Conservation (phyloP, 768 basidiomycete species). For the Porphyrellus cyaneotinctus region DNA sequence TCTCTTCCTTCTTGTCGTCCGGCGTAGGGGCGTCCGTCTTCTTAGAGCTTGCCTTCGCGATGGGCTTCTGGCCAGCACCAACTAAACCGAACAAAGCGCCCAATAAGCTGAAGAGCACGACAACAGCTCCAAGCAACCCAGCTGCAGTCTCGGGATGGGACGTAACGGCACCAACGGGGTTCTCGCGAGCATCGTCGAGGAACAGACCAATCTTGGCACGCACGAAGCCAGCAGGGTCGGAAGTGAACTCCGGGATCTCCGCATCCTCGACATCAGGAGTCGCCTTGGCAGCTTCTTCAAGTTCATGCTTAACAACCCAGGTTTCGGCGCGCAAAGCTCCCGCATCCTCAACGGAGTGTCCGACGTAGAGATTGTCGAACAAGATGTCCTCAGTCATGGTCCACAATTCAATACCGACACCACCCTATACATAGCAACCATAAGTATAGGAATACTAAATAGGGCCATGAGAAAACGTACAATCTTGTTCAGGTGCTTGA, state of each 20-base stretch:
- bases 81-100: slow-evolving; percentile 76
- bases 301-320: slow-evolving; percentile 84
- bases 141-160: slow-evolving; percentile 84
- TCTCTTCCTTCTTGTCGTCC: slow-evolving; percentile 64
- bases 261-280: slow-evolving; percentile 46
- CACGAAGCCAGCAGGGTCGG: slow-evolving; percentile 76
- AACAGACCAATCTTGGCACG: slow-evolving; percentile 77
- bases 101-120: slow-evolving; percentile 84
- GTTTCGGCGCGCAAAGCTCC: slow-evolving; percentile 79
- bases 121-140: slow-evolving; percentile 64
- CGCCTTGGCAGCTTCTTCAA: slow-evolving; percentile 57
- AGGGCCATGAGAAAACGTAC: slow-evolving; percentile 38
- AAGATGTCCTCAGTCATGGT: slow-evolving; percentile 97
- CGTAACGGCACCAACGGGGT: slow-evolving; percentile 82
- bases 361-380: slow-evolving; percentile 92
- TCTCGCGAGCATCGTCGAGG: slow-evolving; percentile 67
- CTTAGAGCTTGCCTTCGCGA: slow-evolving; percentile 66
- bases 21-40: slow-evolving; percentile 66
- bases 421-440: slow-evolving; percentile 49
- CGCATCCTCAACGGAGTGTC: slow-evolving; percentile 85
- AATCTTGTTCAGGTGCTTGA: slow-evolving; percentile 82
- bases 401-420: slow-evolving; percentile 98
- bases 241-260: slow-evolving; percentile 49
- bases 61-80: slow-evolving; percentile 66
- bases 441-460: not conserved